Evolutionary conservation across 495 filamentous ascomycete genomes (phyloP).

Genomic region (Hyaloscypha bicolor): DNA sequence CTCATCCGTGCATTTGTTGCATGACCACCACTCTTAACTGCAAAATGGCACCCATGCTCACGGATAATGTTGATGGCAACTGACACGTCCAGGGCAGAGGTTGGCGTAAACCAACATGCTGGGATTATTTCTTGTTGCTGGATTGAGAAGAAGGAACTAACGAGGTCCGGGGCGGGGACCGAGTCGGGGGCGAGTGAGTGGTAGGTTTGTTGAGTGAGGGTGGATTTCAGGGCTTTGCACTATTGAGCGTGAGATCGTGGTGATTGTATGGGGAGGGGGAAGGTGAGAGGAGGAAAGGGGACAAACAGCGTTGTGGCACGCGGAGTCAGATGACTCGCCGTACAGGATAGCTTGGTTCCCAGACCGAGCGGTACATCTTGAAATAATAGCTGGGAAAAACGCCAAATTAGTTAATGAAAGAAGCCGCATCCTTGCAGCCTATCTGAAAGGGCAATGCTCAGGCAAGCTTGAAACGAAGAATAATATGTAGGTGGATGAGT

Average conservation of each 20-base stretch:
- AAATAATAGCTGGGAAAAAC: background rate
- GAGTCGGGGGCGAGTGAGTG: background rate
- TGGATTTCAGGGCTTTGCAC: background rate
- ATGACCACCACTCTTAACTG: slow-evolving; percentile 55
- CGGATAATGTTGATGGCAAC: slow-evolving; percentile 36
- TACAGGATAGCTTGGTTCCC: background rate
- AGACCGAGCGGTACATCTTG: background rate
- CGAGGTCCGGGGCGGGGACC: background rate
- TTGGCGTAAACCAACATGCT: slow-evolving; percentile 45
- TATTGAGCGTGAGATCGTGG: background rate
- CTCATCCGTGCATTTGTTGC: slow-evolving; percentile 43
- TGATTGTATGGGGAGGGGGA: background rate
- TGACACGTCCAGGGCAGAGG: slow-evolving; percentile 41
- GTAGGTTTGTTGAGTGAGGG: background rate
- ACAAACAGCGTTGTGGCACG: background rate
- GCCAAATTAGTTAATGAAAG: background rate
- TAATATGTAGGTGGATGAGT: background rate
- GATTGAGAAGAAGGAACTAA: background rate
- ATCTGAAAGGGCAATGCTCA: background rate
- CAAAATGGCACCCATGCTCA: slow-evolving; percentile 42
- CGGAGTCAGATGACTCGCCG: background rate
- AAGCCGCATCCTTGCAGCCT: background rate
- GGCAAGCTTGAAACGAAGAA: too few relatives aligned
- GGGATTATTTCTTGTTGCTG: slow-evolving; percentile 40
- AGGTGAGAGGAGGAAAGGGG: background rate